Base-by-base conservation (phyloP, 164 flowering plant genomes). In the Tinospora cordifolia region DNA sequence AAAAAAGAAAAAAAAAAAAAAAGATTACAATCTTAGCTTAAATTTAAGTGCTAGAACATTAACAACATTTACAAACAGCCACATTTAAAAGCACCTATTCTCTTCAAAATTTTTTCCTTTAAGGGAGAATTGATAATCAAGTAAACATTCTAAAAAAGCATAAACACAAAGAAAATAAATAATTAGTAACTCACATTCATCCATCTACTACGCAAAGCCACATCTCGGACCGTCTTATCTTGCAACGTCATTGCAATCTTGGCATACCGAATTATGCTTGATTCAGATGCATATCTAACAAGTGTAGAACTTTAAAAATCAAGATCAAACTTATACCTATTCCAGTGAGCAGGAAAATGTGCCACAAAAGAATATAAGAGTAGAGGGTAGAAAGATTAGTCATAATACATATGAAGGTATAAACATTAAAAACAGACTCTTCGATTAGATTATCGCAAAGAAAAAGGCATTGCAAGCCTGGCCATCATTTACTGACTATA, bases 141-240 rank as follows among this genome's bases (percentile, higher is more conserved):
- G 40, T n/a, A 17, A 11, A 40, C 9, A 3, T 2, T n/a, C 15
- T 17, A 46, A 19, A 49, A 68, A 22, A 15, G 7, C 15, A 14
- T n/a, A 12, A 13, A 24, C 27, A 54, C 25, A 36, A 26, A 54
- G 51, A 64, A 76, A 17, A n/a, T 27, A 57, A 65, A 36, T 21
- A 2, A 49, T 12, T 54, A 34, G 77, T n/a, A n/a, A 78, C 92
- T 83, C 73, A 89, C 92, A 63, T 72, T 79, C 90, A 87, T 87
- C 92, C 90, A 90, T 76, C 84, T 80, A 76, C 82, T 79, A 40
- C 92, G 88, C 65, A 90, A 67, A 13, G 95, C 95, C 40, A 88
- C 87, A 84, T 90, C 95, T 38, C 95, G 75, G 0, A 84, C 84
- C 6, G 85, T 85, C 80, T 90, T 88, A 47, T 83, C 80, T 19